A percentile compares a stretch with the other conserved stretches of the same genome.
These are phyloP conservation scores for Furcasterigmium furcatum DNA, from an alignment of 2,329 filamentous ascomycete species.

Conservation along the genomic window DNA sequence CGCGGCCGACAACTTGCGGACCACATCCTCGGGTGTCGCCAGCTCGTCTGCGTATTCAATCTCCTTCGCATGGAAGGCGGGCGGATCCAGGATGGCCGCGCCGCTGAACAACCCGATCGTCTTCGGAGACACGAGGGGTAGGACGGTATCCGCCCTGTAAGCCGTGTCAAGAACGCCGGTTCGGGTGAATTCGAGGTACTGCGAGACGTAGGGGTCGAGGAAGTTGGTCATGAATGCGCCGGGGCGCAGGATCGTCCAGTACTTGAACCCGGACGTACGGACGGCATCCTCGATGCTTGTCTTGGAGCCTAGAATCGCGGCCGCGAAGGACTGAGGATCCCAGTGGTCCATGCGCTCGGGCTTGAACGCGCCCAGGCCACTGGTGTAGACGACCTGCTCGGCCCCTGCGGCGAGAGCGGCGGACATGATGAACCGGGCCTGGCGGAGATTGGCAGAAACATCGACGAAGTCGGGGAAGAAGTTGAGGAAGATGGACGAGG, in stretches of 20 bases:
- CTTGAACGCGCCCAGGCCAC: conserved; percentile 22
- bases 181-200: conserved; percentile 34
- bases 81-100: conserved; percentile 37
- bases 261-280: conserved; percentile 28
- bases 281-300: conserved; percentile 35
- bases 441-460: conserved; percentile 20
- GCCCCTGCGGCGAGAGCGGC: conserved; percentile 33
- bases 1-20: conserved; percentile 28
- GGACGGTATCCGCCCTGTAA: conserved; percentile 23
- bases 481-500: conserved; percentile 28
- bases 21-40: conserved; percentile 28
- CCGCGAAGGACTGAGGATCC: conserved; percentile 21
- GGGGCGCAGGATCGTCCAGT: conserved; percentile 47
- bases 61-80: conserved; percentile 32
- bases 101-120: conserved; percentile 44
- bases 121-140: conserved; percentile 41
- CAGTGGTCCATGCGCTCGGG: conserved; percentile 21
- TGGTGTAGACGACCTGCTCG: conserved; percentile 32
- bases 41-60: conserved; percentile 38
- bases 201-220: conserved; percentile 32
- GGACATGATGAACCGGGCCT: conserved; percentile 25
- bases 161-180: conserved; percentile 33
- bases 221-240: conserved; percentile 51
- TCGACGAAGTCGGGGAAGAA: conserved; percentile 27
- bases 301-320: conserved; percentile 32